Evolutionary conservation across 208 protist genomes (phyloP).

Genomic region (Trichomonas vaginalis): DNA sequence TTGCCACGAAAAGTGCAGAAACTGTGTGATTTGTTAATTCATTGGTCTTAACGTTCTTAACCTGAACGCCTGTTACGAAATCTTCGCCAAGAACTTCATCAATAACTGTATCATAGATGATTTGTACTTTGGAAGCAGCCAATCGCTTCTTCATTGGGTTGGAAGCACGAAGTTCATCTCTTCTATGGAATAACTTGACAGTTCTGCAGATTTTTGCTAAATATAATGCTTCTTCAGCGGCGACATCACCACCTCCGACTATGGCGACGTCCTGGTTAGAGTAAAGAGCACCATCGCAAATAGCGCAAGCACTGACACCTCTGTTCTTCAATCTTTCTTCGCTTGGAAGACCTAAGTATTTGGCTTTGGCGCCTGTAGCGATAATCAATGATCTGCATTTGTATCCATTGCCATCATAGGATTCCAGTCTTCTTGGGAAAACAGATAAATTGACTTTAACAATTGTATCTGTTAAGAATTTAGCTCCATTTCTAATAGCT

Average conservation of each 20-base stretch:
- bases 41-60: neutral
- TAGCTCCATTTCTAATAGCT: constrained; percentile 5
- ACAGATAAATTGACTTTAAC: constrained; percentile 33
- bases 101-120: neutral
- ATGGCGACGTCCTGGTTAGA: constrained; percentile 19
- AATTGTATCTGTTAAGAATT: constrained; percentile 39
- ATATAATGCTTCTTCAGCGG: constrained; percentile 52
- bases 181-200: constrained; percentile 51
- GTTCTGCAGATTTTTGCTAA: constrained; percentile 43
- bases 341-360: constrained; percentile 27
- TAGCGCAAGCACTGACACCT: constrained; percentile 53
- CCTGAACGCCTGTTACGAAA: neutral
- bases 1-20: constrained; percentile 49
- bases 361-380: constrained; percentile 50
- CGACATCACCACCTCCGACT: constrained; percentile 53
- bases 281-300: constrained; percentile 46
- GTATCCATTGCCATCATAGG: neutral
- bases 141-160: constrained; percentile 48
- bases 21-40: neutral
- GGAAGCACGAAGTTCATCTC: constrained; percentile 50
- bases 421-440: neutral
- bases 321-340: constrained; percentile 41
- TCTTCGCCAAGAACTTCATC: neutral
- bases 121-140: neutral
- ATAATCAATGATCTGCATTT: constrained; percentile 44